Base-by-base conservation (phyloP, 495 filamentous ascomycete genomes). In the Polyplosphaeria fusca region DNA sequence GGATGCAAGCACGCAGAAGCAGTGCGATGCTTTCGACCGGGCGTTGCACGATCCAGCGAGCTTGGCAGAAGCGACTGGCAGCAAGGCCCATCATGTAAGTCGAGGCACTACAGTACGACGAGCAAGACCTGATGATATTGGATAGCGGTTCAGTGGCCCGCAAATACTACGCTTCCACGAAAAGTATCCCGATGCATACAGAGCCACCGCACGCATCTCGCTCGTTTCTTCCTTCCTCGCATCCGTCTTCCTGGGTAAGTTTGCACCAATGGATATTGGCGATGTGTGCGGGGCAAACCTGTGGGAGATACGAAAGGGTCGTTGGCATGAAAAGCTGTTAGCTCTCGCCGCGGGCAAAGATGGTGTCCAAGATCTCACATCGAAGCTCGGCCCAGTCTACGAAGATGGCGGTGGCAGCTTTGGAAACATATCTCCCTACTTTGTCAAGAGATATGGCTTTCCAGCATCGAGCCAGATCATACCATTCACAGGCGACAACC, bases 261-360 rank as follows among this genome's bases (percentile, higher is more conserved):
- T 96, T 42, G 91, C 93, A 1, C 87, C 90, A 1, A 84, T 95
- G 58, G 93, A 98, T 70, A 94, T 96, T 66, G 86, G 87, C 59
- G 93, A 98, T 72, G 92, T 90, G 16, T 94, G 90, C 53, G 93
- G 93, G 7, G 96, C 95, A 88, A 95, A 98, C 67, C 76, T 98
- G 4, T 96, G 90, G 89, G 87, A 96, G 60, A 90, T 97, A 67
- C 75, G 84, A 56, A 75, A 79, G 18, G 82, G 85, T 44, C 66
- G 69, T 7, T 98, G 88, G 81, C 81, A 86, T 41, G 81, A 92
- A 55, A 68, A 77, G 11, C 80, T 96, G 2, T 75, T 98, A 18
- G 73, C 82, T 44, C 81, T 94, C 5, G 82, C 88, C n/a, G 86
- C 88, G 4, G 89, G 88, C 46, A 70, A 75, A n/a, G 75, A 79